Evolutionary conservation across 1,284 basidiomycete genomes (phyloP), one percentile per base, ranked within the genome.

Genomic region (Cryptococcus sp.): DNA sequence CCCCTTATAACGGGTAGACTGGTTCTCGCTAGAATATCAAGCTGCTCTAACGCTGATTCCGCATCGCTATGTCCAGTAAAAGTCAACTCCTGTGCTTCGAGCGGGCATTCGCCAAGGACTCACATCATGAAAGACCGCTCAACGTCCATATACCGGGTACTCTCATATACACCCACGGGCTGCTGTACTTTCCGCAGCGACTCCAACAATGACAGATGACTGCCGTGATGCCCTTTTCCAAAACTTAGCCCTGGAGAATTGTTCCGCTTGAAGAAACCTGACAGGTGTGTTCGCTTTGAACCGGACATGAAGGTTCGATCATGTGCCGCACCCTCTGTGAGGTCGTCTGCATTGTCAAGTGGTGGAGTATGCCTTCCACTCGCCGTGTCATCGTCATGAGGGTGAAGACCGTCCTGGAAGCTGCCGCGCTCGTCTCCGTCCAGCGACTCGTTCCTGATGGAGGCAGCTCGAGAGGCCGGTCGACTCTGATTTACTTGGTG

Each of bases 101-200:
- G 47, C 38, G 10, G 22, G 5, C 23, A 47, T 11, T 16, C 2
- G n/a, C n/a, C n/a, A n/a, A 43, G 46, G 1, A 70, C 70, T 66
- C 44, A 72, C 72, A 58, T 52, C 29, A 57, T 62, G 39, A 69
- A 79, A 11, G 78, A 82, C 16, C 84, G 81, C 69, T 93, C 90
- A 5, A 92, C 79, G 62, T 91, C 85, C 67, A 91, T 81, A 70
- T 91, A 92, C 38, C 85, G 79, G 67, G 89, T 86, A 13, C 84
- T 85, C 75, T 93, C 90, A 65, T 91, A 91, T 10, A 90, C 85
- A 0, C 89, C 91, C 0, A 93, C 91, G 0, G 85, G 85, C 38
- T 83, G 80, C 70, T 89, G 73, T 1, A 57, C 44, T 53, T 73
- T 77, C 10, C 70, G 63, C 39, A 77, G 55, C 23, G 67, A 62